These are phyloP conservation scores for Graphiopsis chlorocephala DNA, from an alignment of 2,329 filamentous ascomycete species.

Conservation along the genomic window DNA sequence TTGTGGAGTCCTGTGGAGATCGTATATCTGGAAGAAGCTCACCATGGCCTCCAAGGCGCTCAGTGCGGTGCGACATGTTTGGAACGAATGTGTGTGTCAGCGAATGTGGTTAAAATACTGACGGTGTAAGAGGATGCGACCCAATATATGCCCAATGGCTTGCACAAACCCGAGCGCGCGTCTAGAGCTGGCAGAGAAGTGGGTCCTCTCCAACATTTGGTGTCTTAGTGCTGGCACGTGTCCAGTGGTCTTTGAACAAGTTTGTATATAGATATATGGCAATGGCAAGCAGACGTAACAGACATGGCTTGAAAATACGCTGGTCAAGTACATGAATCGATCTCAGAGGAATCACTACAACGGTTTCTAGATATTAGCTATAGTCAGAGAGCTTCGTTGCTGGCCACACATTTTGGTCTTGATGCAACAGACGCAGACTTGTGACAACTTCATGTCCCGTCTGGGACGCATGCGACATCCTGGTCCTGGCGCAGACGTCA, in stretches of 20 bases:
- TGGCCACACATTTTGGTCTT: background rate
- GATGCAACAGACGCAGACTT: background rate
- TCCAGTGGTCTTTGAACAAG: background rate
- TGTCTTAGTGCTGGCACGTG: background rate
- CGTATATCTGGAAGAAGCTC: background rate
- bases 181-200: constrained; percentile 14
- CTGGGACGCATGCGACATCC: background rate
- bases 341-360: background rate
- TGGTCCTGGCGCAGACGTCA: background rate
- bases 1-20: background rate
- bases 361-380: background rate
- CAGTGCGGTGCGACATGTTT: constrained; percentile 7
- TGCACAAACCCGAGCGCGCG: constrained; percentile 8
- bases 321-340: background rate
- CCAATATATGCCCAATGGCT: constrained; percentile 4
- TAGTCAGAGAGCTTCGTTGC: background rate
- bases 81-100: background rate
- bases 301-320: background rate
- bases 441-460: background rate
- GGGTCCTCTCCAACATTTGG: constrained; percentile 8
- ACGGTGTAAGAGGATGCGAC: background rate
- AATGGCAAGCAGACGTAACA: background rate
- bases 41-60: constrained; percentile 16
- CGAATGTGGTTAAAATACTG: background rate
- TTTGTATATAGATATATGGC: background rate